Percentiles rank a stretch among this genome's conserved stretches.
phyloP scores from a whole-genome alignment of 176 grass and related monocot species.

The Ensete ventricosum region DNA sequence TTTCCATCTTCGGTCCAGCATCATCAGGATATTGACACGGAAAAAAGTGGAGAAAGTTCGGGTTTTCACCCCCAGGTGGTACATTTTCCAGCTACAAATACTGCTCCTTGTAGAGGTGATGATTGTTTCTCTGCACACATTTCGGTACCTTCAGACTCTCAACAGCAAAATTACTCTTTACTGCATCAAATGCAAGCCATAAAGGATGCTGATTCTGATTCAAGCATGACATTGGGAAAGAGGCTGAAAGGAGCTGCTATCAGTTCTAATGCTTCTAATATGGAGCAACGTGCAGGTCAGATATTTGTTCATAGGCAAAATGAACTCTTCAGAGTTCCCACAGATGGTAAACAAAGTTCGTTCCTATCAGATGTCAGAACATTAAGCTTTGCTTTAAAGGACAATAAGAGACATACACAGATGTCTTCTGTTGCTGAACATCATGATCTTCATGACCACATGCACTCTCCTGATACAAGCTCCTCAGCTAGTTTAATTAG shows the following conservation, averaged over 20 bases:
- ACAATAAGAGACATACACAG: conserved; percentile 43
- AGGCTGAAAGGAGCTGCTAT: conserved; percentile 45
- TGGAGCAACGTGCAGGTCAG: conserved; percentile 52
- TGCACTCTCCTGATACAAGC: conserved; percentile 30
- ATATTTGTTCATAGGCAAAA: conserved; percentile 46
- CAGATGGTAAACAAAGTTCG: conserved; percentile 44
- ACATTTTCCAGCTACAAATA: conserved; percentile 29
- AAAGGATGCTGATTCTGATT: conserved; percentile 44
- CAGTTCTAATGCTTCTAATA: conserved; percentile 42
- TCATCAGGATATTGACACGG: conserved; percentile 42
- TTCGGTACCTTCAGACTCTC: conserved; percentile 42
- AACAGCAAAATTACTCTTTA: conserved; percentile 58
- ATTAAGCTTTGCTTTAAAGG: conserved; percentile 62
- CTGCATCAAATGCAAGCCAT: conserved; percentile 71
- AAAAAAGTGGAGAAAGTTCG: conserved; percentile 39
- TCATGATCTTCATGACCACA: conserved; percentile 43
- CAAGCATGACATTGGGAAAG: conserved; percentile 42
- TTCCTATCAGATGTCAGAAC: conserved; percentile 65
- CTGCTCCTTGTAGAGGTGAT: conserved; percentile 23
- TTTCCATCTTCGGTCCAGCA: conserved; percentile 39
- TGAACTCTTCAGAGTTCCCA: conserved; percentile 26
- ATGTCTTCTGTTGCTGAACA: conserved; percentile 23
- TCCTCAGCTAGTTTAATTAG: conserved; percentile 34
- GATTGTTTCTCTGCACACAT: conserved; percentile 47
- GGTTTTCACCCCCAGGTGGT: conserved; percentile 32